phyloP scores from a whole-genome alignment of 129 eudicot species.

The Flaveria linearis region DNA sequence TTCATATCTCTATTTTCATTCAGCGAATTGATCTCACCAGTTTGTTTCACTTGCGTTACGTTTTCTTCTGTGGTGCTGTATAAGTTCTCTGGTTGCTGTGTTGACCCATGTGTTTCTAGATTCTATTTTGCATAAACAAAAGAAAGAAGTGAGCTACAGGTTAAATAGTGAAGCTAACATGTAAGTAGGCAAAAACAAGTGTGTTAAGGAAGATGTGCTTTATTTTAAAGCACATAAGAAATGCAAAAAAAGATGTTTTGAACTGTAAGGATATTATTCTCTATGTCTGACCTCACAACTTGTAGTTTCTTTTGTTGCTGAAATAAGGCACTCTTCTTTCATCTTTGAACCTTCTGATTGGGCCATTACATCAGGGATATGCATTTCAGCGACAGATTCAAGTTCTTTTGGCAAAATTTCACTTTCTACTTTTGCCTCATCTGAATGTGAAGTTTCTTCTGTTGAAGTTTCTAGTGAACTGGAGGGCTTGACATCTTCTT shows the following conservation, averaged over 20 bases:
- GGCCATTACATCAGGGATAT: slow-evolving; percentile 16
- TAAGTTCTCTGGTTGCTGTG: slow-evolving; percentile 15
- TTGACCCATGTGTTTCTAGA: neutral
- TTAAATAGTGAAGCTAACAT: slow-evolving; percentile 1
- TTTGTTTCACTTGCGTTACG: neutral
- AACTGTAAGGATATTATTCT: neutral
- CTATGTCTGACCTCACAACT: slow-evolving; percentile 34
- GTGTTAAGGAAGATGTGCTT: neutral
- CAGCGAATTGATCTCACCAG: neutral
- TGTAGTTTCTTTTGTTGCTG: slow-evolving; percentile 23
- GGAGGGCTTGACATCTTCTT: slow-evolving; percentile 31
- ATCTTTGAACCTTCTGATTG: slow-evolving; percentile 25
- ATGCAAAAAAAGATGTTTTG: slow-evolving; percentile 9
- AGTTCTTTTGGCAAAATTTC: slow-evolving; percentile 21
- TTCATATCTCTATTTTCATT: slow-evolving; percentile 13
- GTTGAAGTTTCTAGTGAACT: slow-evolving; percentile 24
- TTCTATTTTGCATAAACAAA: slow-evolving; percentile 16
- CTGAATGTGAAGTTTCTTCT: slow-evolving; percentile 15
- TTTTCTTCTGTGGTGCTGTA: slow-evolving; percentile 14
- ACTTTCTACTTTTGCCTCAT: slow-evolving; percentile 22
- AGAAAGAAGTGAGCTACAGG: neutral
- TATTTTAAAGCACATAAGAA: neutral
- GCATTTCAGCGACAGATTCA: slow-evolving; percentile 27
- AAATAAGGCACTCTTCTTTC: slow-evolving; percentile 23
- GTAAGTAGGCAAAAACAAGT: slow-evolving; percentile 1